These are phyloP conservation scores for Aegilops bicornis DNA, from an alignment of 176 grass and related monocot genomes.

Conservation along the genomic window DNA sequence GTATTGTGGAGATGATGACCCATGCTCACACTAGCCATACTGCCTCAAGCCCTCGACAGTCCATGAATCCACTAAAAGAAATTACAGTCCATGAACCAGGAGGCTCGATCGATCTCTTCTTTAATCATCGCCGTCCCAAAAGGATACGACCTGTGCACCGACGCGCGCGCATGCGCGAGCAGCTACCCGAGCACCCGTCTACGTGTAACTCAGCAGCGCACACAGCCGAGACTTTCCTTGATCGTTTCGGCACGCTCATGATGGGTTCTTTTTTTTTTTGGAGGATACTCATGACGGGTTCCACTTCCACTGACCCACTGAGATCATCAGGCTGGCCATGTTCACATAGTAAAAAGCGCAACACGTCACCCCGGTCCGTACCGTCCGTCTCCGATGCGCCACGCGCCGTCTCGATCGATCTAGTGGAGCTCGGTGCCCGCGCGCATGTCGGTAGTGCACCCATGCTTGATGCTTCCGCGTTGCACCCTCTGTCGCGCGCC, in stretches of 20 bases:
- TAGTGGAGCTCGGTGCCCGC: background rate
- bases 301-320: conserved; percentile 42
- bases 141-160: too few relatives aligned
- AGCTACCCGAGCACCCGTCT: background rate
- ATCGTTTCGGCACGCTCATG: background rate
- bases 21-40: too few relatives aligned
- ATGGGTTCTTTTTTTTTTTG: too few relatives aligned
- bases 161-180: too few relatives aligned
- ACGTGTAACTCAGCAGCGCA: conserved; percentile 25
- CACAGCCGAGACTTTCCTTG: background rate
- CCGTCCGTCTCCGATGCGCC: background rate
- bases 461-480: background rate
- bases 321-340: background rate
- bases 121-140: too few relatives aligned
- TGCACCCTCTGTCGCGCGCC: background rate
- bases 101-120: too few relatives aligned
- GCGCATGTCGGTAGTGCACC: background rate
- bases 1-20: too few relatives aligned
- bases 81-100: too few relatives aligned
- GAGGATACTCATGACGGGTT: too few relatives aligned
- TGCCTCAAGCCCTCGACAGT: too few relatives aligned
- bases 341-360: background rate
- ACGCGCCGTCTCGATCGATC: background rate
- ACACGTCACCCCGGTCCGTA: background rate
- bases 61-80: too few relatives aligned